Evolutionary conservation across 1,284 basidiomycete genomes (phyloP), one percentile per base, ranked within the genome.

Genomic region (Boletus smithii): DNA sequence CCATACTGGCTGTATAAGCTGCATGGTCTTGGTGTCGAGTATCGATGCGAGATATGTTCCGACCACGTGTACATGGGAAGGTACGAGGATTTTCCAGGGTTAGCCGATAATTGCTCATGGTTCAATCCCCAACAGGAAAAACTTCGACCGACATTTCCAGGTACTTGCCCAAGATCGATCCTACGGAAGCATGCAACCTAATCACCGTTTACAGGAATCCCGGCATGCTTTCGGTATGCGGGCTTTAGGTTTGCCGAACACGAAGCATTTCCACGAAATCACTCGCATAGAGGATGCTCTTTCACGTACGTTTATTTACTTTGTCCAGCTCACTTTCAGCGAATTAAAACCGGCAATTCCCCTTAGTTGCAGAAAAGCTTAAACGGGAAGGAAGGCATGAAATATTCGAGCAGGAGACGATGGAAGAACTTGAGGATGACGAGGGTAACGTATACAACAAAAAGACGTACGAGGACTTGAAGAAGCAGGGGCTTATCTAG

Each of bases 1-100:
- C 95, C 97, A 14, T 98, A 94, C 67, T 99, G 95, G 95, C 66
- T 99, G 50, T 99, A 95, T 75, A 99, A 98, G 70, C 73, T 99
- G 44, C 97, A 99, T 68, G 97, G 97, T 1, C 75, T 99, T 18
- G 95, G 95, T 23, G 95, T 97, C 42, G 94, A 97, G 69, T 99
- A 97, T 70, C 83, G 85, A 50, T 99, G 97, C 65, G 95, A 99
- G 72, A 97, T 99, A 60, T 99, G 97, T 68, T 95, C 92, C 13
- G 91, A 93, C 64, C 88, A 89, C 64, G 88, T 92, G 10, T 95
- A 95, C 67, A 95, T 95, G 86, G 95, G 95, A 56, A 79, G 89
- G 88, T 87, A 57, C 47, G 78, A 60, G 23, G 32, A 46, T 41
- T 39, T 42, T 48, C 14, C n/a, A 32, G 30, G 30, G 10, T 30